phyloP scores from a whole-genome alignment of 345 rosid genomes.

The Arabis hirsuta region DNA sequence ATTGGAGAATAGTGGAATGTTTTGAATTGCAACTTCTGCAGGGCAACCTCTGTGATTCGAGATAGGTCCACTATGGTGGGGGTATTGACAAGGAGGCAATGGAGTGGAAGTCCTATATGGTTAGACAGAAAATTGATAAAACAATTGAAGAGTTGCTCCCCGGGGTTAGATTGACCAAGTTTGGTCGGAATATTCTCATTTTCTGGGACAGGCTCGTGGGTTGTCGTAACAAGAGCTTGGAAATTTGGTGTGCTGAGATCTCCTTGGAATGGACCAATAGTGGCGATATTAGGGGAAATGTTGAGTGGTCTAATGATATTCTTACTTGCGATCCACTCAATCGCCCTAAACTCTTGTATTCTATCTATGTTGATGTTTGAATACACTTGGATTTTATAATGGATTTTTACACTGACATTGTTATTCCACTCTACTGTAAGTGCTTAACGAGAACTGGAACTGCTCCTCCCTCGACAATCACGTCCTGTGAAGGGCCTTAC shows the following conservation, averaged over 20 bases:
- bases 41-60: conserved; percentile 60
- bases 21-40: conserved; percentile 42
- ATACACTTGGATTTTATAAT: no score
- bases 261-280: conserved; percentile 40
- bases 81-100: not conserved
- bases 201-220: conserved; percentile 56
- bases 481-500: no score
- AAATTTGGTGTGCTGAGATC: conserved; percentile 67
- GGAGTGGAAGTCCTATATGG: not conserved
- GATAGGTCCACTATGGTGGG: conserved; percentile 13
- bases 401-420: no score
- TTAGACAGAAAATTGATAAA: not conserved
- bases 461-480: no score
- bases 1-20: conserved; percentile 61
- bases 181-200: conserved; percentile 65
- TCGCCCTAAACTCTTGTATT: not conserved
- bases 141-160: not conserved
- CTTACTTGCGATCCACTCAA: not conserved
- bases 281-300: conserved; percentile 52
- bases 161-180: not conserved
- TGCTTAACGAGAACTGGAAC: no score
- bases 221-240: conserved; percentile 27
- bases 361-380: no score
- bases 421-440: no score
- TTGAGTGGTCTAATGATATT: conserved; percentile 40